Base-by-base conservation (phyloP, 192 early-diverging fungal species). In the Backusella liffmaniae region DNA sequence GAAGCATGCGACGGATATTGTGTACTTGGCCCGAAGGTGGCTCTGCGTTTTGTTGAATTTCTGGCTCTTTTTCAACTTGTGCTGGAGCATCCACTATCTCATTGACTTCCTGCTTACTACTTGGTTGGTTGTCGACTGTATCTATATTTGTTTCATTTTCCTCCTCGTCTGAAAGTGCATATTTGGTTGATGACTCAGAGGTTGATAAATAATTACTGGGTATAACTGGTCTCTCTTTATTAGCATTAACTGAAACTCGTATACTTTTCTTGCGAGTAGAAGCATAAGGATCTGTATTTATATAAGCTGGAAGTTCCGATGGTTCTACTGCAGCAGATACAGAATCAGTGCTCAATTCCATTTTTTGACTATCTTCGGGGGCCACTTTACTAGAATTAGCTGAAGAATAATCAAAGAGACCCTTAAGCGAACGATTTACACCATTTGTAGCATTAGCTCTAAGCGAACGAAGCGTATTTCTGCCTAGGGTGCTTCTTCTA, bases 1-100 rank as follows among this genome's bases (percentile, higher is more conserved):
- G 77, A 7, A 79, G 39, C 73, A 79, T 70, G 0, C 67, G 62
- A 10, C 77, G 66, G 3, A 79, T 70, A 29, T 32, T 74, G 39
- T 79, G 73, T 32, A 79, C 73, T 53, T 78, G 49, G 10, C 73
- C 73, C 21, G 35, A n/a, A 30, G 65, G 65, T 12, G 23, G n/a
- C 51, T 26, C 30, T 15, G 12, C 26, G 29, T 74, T 73, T 53
- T 73, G 18, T 68, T n/a, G 62, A 16, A 35, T 5, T 9, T 67
- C 32, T 21, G 29, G 66, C 0, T 36, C 15, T 29, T 70, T 36
- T 39, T 70, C 39, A 41, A 9, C 36, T 39, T 62, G 56, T 62
- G 12, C 12, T 29, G 26, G 10, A 23, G 6, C 4, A 29, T 62
- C 23, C 26, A 62, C 23, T 10, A 62, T 26, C 9, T 62, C 26